Evolutionary conservation across 352 stramenopile species (phyloP).

Genomic region (Pythium monospermum): DNA sequence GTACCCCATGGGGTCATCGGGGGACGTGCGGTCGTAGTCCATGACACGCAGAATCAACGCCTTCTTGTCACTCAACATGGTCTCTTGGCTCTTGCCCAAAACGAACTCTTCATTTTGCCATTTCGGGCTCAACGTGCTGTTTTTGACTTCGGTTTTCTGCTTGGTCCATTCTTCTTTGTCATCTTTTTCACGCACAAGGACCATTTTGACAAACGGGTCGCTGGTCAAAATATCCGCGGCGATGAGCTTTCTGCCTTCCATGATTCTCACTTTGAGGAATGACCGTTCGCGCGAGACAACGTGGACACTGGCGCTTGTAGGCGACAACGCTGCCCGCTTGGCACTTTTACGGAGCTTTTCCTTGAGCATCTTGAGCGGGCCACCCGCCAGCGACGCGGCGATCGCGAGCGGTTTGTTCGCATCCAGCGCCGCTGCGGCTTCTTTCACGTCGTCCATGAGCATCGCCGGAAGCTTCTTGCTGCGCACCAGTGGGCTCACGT

Average conservation of each 20-base stretch:
- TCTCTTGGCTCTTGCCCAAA: slow-evolving; percentile 46
- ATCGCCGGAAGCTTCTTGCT: slow-evolving; percentile 29
- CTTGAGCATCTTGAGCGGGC: slow-evolving; percentile 9
- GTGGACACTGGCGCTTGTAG: slow-evolving; percentile 12
- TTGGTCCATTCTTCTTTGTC: slow-evolving; percentile 48
- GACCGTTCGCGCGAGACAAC: slow-evolving; percentile 31
- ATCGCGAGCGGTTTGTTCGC: slow-evolving; percentile 4
- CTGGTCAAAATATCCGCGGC: slow-evolving; percentile 41
- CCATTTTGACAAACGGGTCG: slow-evolving; percentile 58
- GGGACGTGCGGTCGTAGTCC: slow-evolving; percentile 44
- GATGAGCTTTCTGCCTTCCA: slow-evolving; percentile 52
- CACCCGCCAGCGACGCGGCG: not conserved
- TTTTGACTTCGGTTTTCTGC: slow-evolving; percentile 63
- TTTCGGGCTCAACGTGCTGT: slow-evolving; percentile 58
- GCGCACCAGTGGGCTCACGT: slow-evolving; percentile 28
- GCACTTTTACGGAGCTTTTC: slow-evolving; percentile 8
- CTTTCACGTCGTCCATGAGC: slow-evolving; percentile 31
- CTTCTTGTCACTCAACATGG: slow-evolving; percentile 52
- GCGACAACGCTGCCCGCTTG: slow-evolving; percentile 1
- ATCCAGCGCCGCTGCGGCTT: slow-evolving; percentile 7
- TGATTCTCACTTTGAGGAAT: slow-evolving; percentile 54
- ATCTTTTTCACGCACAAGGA: slow-evolving; percentile 39
- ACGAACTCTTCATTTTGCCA: slow-evolving; percentile 71
- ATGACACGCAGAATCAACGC: slow-evolving; percentile 51
- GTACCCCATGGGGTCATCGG: slow-evolving; percentile 53